Evolutionary conservation across 2,329 filamentous ascomycete species (phyloP).

Genomic region (Trichoderma sp.): DNA sequence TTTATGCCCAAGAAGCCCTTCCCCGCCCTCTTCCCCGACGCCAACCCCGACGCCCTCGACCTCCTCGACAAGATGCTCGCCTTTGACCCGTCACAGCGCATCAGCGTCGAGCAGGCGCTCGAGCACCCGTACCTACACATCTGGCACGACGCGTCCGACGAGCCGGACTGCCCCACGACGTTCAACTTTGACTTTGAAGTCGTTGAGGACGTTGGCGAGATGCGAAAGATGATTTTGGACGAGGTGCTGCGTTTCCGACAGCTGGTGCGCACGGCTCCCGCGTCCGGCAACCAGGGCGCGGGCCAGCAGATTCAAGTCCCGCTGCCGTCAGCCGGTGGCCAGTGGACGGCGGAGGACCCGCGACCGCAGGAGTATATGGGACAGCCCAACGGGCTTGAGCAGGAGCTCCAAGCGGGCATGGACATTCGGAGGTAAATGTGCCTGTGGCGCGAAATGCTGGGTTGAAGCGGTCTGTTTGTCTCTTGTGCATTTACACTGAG

Average conservation of each 20-base stretch:
- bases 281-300: slow-evolving; percentile 38
- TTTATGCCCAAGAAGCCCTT: slow-evolving; percentile 95
- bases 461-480: background rate
- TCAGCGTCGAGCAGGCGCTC: slow-evolving; percentile 91
- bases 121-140: slow-evolving; percentile 97
- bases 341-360: slow-evolving; percentile 64
- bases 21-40: slow-evolving; percentile 83
- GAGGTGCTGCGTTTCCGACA: slow-evolving; percentile 87
- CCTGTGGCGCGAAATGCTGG: background rate
- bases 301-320: slow-evolving; percentile 52
- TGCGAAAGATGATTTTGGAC: slow-evolving; percentile 97
- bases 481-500: background rate
- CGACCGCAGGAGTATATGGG: slow-evolving; percentile 60
- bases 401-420: slow-evolving; percentile 57
- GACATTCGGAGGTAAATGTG: slow-evolving; percentile 37
- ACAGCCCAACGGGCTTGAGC: slow-evolving; percentile 56
- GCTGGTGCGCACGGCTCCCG: slow-evolving; percentile 56
- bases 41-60: slow-evolving; percentile 94
- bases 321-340: slow-evolving; percentile 52
- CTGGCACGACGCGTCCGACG: slow-evolving; percentile 97
- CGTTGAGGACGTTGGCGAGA: slow-evolving; percentile 90
- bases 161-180: slow-evolving; percentile 87
- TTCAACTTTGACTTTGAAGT: slow-evolving; percentile 99
- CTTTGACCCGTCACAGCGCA: slow-evolving; percentile 91
- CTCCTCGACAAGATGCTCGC: slow-evolving; percentile 96